Evolutionary conservation across 306 rosid genomes (phyloP).

Genomic region (Glycine soja): DNA sequence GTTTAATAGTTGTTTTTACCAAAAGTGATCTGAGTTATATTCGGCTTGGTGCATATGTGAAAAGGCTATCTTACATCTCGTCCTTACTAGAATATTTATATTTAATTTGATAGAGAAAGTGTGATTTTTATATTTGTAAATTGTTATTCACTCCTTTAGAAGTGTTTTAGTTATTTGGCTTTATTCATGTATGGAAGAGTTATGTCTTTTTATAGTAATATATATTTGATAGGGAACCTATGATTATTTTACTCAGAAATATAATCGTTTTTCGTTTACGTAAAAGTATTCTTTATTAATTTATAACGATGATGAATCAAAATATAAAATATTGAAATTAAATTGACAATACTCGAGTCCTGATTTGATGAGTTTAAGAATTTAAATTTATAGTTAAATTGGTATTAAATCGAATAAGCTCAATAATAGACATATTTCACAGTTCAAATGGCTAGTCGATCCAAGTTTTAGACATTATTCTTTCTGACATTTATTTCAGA

Average conservation of each 20-base stretch:
- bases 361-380: too few relatives aligned
- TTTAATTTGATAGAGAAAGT: background rate
- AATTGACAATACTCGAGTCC: too few relatives aligned
- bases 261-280: background rate
- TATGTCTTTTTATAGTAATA: background rate
- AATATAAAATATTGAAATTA: background rate
- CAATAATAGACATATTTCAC: background rate
- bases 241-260: background rate
- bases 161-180: constrained; percentile 14
- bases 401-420: background rate
- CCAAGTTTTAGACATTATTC: background rate
- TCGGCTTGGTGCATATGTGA: background rate
- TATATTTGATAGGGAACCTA: background rate
- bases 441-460: background rate
- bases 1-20: constrained; percentile 11
- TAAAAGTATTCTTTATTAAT: background rate
- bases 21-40: constrained; percentile 2
- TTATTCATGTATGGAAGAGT: background rate
- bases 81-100: background rate
- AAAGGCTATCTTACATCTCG: background rate
- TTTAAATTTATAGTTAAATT: too few relatives aligned
- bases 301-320: background rate
- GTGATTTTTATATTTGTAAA: background rate
- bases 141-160: background rate
- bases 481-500: background rate